Percentiles rank a stretch among this genome's conserved stretches.
Evolutionary conservation across 176 grass and related monocot genomes (phyloP).

Genomic region (Luzula sylvatica): DNA sequence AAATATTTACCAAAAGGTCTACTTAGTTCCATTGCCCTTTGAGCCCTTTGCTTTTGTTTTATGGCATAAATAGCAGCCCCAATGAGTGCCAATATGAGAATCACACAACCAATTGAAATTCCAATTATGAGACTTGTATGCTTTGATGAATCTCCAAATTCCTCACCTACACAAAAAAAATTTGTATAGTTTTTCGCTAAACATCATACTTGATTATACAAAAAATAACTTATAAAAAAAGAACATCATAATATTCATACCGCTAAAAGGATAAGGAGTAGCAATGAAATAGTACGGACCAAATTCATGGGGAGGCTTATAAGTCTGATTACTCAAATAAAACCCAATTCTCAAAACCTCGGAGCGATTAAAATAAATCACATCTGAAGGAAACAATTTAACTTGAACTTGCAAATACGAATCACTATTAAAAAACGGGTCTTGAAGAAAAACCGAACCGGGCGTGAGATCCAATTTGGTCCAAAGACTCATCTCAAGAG

Average conservation of each 20-base stretch:
- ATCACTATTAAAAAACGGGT: slow-evolving; percentile 52
- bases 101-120: slow-evolving; percentile 56
- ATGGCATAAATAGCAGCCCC: slow-evolving; percentile 48
- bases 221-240: slow-evolving; percentile 2
- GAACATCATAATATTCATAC: slow-evolving; percentile 16
- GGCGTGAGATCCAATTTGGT: slow-evolving; percentile 50
- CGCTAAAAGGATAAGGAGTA: slow-evolving; percentile 61
- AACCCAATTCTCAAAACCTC: slow-evolving; percentile 72
- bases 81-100: slow-evolving; percentile 56
- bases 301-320: slow-evolving; percentile 63
- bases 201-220: slow-evolving; percentile 4
- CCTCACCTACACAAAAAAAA: slow-evolving; percentile 20
- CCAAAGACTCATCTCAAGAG: slow-evolving; percentile 59
- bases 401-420: slow-evolving; percentile 59
- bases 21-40: slow-evolving; percentile 68
- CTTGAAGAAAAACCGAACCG: slow-evolving; percentile 69
- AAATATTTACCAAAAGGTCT: slow-evolving; percentile 55
- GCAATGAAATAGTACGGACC: slow-evolving; percentile 80
- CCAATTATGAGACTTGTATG: slow-evolving; percentile 54
- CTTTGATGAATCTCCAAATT: slow-evolving; percentile 27
- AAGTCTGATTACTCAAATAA: slow-evolving; percentile 78
- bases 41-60: slow-evolving; percentile 42
- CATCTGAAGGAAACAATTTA: slow-evolving; percentile 60
- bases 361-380: slow-evolving; percentile 57
- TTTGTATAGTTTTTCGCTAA: background rate